phyloP scores from a whole-genome alignment of 2,329 filamentous ascomycete species.

The Colletotrichum navitas region DNA sequence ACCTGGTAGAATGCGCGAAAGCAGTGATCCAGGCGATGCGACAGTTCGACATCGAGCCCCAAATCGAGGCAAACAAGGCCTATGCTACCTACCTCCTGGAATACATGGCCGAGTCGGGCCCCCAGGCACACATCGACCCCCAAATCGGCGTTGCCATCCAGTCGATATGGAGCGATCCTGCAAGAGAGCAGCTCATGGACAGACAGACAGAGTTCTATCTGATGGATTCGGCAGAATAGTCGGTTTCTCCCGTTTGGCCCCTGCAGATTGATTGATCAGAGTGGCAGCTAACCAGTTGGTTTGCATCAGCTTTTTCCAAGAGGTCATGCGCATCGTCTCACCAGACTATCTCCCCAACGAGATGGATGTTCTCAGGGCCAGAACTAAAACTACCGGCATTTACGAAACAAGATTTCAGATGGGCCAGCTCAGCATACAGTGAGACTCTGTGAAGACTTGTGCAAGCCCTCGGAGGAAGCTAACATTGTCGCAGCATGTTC shows the following conservation, averaged over 20 bases:
- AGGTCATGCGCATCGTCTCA: conserved; percentile 85
- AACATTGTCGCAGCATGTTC: conserved; percentile 84
- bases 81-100: conserved; percentile 85
- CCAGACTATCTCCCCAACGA: conserved; percentile 92
- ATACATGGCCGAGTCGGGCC: conserved; percentile 91
- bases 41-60: conserved; percentile 88
- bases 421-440: conserved; percentile 99
- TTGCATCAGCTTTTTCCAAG: conserved; percentile 87
- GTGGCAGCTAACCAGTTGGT: conserved; percentile 44
- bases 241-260: conserved; percentile 53
- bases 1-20: conserved; percentile 96
- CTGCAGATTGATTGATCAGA: not conserved
- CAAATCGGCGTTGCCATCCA: conserved; percentile 86
- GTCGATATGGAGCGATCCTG: conserved; percentile 90
- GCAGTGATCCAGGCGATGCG: conserved; percentile 91
- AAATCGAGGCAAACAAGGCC: conserved; percentile 77
- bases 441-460: conserved; percentile 54
- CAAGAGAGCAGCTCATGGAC: conserved; percentile 85
- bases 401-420: conserved; percentile 99
- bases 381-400: conserved; percentile 99
- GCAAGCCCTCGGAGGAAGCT: not conserved
- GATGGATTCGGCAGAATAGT: conserved; percentile 99
- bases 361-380: conserved; percentile 92
- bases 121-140: conserved; percentile 84
- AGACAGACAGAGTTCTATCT: conserved; percentile 98